Evolutionary conservation across 2,329 filamentous ascomycete species (phyloP).

Genomic region (Epichloe typhina): DNA sequence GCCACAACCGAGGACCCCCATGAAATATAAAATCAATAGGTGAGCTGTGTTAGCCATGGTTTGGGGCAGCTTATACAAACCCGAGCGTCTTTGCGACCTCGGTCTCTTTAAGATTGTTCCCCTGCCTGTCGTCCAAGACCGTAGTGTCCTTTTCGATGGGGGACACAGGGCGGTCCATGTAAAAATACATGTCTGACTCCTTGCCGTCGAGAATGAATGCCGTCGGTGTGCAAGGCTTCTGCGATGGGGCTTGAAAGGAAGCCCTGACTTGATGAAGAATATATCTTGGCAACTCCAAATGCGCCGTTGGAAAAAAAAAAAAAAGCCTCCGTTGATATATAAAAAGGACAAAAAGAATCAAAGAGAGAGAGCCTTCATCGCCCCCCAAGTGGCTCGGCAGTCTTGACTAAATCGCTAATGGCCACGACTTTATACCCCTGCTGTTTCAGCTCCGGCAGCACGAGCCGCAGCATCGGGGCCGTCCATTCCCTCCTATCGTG

Average conservation of each 20-base stretch:
- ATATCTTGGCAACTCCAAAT: not conserved
- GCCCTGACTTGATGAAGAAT: not conserved
- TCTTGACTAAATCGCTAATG: conserved; percentile 50
- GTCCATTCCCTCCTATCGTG: conserved; percentile 82
- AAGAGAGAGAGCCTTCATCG: conserved; percentile 5
- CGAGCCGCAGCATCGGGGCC: conserved; percentile 58
- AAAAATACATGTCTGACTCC: no score
- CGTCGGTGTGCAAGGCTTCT: no score
- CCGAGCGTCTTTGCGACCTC: no score
- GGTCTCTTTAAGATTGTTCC: no score
- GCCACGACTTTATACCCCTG: conserved; percentile 61
- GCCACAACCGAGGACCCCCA: no score
- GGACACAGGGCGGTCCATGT: no score
- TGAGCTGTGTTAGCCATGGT: no score
- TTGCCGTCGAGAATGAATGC: no score
- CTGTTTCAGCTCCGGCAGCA: conserved; percentile 57
- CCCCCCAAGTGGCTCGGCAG: conserved; percentile 16
- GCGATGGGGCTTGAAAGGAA: not conserved
- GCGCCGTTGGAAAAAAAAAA: not conserved
- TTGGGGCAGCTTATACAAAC: no score
- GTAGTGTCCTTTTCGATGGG: no score
- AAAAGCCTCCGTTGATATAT: not conserved
- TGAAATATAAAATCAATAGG: no score
- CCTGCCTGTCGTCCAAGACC: no score
- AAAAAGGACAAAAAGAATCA: not conserved